A percentile compares a stretch with the other conserved stretches of the same genome.
Evolutionary conservation across 2,329 filamentous ascomycete species (phyloP).

Genomic region (Botrytis deweyae): DNA sequence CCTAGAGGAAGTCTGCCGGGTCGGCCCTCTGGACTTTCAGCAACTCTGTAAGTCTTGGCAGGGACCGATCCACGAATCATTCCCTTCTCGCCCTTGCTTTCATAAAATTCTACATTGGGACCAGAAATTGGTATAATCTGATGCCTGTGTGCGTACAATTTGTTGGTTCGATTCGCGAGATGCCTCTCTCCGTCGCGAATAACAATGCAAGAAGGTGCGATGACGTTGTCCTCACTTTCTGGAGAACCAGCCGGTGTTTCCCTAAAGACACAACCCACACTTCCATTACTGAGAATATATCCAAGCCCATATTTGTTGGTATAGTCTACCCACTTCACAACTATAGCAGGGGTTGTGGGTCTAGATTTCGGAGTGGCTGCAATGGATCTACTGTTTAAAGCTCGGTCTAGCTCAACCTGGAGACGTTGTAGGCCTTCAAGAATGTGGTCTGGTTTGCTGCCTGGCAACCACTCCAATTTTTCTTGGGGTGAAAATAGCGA

Average conservation of each 20-base stretch:
- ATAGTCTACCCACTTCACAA: slow-evolving; percentile 85
- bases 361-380: slow-evolving; percentile 58
- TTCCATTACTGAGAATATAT: slow-evolving; percentile 80
- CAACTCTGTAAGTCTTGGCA: slow-evolving; percentile 59
- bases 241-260: slow-evolving; percentile 50
- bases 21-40: slow-evolving; percentile 57
- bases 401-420: slow-evolving; percentile 61
- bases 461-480: slow-evolving; percentile 49
- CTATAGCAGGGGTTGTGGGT: slow-evolving; percentile 58
- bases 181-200: slow-evolving; percentile 71
- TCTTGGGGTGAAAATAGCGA: slow-evolving; percentile 56
- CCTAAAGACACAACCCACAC: slow-evolving; percentile 67
- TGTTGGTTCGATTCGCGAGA: slow-evolving; percentile 60
- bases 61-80: slow-evolving; percentile 63
- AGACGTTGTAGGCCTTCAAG: slow-evolving; percentile 55
- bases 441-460: slow-evolving; percentile 58
- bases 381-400: slow-evolving; percentile 62
- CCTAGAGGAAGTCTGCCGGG: slow-evolving; percentile 61
- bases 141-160: slow-evolving; percentile 54
- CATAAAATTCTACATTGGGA: slow-evolving; percentile 67
- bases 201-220: slow-evolving; percentile 70
- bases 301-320: slow-evolving; percentile 83
- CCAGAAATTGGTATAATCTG: slow-evolving; percentile 65
- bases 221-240: slow-evolving; percentile 48
- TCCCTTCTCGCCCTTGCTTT: slow-evolving; percentile 65